Conservation (phyloP, 768 basidiomycete genomes). For the Xerocomus spinulosus region DNA sequence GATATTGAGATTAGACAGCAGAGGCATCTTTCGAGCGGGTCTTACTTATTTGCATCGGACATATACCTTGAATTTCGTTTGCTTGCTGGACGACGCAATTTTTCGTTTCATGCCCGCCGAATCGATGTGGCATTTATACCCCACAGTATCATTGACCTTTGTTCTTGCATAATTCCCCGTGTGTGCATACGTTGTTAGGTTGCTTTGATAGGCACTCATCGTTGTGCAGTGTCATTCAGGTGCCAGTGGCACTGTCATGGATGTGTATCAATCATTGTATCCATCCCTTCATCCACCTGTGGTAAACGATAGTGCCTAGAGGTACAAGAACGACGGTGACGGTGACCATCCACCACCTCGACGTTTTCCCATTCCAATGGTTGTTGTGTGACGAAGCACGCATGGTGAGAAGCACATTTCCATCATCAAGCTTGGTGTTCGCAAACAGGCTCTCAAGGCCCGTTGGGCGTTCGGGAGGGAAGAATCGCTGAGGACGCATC, state of each 20-base stretch:
- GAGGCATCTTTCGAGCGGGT: not conserved
- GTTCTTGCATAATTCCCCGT: conserved; percentile 1
- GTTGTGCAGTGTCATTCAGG: conserved; percentile 2
- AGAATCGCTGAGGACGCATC: conserved; percentile 71
- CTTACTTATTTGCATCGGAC: conserved; percentile 1
- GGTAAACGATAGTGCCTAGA: conserved; percentile 17
- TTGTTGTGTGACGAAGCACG: too few species aligned
- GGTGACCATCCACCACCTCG: conserved; percentile 11
- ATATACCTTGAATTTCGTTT: conserved; percentile 6
- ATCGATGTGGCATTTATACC: conserved; percentile 23
- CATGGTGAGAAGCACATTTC: too few species aligned
- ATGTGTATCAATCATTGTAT: conserved; percentile 20
- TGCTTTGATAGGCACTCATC: conserved; percentile 9
- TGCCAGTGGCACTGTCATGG: not conserved
- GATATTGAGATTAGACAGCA: conserved; percentile 14
- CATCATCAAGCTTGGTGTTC: conserved; percentile 55
- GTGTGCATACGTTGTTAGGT: conserved; percentile 1
- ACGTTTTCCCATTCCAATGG: conserved; percentile 1
- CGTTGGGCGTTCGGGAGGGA: conserved; percentile 73
- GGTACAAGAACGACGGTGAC: conserved; percentile 17
- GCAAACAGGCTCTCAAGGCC: conserved; percentile 71
- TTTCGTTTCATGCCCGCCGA: conserved; percentile 3
- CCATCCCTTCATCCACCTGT: conserved; percentile 20
- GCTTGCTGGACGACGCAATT: conserved; percentile 33
- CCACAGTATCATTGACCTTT: conserved; percentile 2